Evolutionary conservation across 257 asterid species (phyloP).

Genomic region (Solanum sparsipilum): DNA sequence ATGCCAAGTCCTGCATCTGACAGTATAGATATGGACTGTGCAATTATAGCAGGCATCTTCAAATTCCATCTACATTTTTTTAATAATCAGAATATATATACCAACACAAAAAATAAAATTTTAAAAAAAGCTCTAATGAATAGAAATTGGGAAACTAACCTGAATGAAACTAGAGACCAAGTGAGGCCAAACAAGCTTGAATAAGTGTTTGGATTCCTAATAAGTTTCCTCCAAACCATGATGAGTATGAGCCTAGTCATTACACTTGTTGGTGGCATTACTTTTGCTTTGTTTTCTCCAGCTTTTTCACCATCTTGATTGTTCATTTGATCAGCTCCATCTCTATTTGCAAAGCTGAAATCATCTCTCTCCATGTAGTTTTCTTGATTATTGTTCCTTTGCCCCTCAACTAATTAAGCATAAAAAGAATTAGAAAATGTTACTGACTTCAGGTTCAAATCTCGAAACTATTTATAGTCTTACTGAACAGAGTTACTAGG

Average conservation of each 20-base stretch:
- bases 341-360: constrained; percentile 51
- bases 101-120: neutral
- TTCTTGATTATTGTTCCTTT: constrained; percentile 38
- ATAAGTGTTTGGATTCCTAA: constrained; percentile 92
- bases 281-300: constrained; percentile 39
- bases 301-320: constrained; percentile 24
- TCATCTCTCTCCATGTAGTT: constrained; percentile 52
- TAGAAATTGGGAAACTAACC: constrained; percentile 26
- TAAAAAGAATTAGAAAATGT: neutral
- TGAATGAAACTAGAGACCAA: constrained; percentile 87
- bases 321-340: constrained; percentile 11
- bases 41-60: constrained; percentile 88
- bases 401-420: constrained; percentile 25
- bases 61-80: constrained; percentile 62
- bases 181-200: constrained; percentile 77
- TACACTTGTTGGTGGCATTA: constrained; percentile 92
- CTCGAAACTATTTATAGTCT: too few relatives aligned
- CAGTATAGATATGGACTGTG: constrained; percentile 80
- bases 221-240: constrained; percentile 97
- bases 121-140: neutral
- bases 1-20: constrained; percentile 99
- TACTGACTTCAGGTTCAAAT: neutral
- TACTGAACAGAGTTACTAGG: neutral
- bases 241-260: constrained; percentile 93
- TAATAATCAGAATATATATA: neutral